A percentile compares a stretch with the other conserved stretches of the same genome.
Evolutionary conservation across 371 early-diverging fungal genomes (phyloP).

Genomic region (Mucor mucedo): DNA sequence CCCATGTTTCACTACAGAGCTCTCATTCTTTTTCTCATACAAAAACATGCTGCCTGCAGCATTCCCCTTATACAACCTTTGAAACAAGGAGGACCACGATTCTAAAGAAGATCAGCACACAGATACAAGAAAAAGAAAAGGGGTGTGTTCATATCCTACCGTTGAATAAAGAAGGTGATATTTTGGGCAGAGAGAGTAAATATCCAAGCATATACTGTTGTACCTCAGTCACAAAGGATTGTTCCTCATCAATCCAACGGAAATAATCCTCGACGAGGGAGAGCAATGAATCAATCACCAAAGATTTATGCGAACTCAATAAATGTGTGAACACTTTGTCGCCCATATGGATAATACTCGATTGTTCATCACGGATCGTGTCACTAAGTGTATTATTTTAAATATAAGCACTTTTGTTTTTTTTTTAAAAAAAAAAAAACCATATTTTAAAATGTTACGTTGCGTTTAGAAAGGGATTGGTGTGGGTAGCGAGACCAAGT

Average conservation of each 20-base stretch:
- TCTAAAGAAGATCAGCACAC: conserved; percentile 16
- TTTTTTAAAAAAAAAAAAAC: not conserved
- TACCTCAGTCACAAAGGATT: conserved; percentile 17
- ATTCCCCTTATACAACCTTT: conserved; percentile 25
- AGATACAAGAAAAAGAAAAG: not conserved
- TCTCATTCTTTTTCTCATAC: conserved; percentile 26
- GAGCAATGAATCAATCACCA: conserved; percentile 22
- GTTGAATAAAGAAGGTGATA: conserved; percentile 27
- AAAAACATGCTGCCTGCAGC: conserved; percentile 36
- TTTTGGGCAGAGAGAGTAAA: conserved; percentile 37
- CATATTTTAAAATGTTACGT: not conserved
- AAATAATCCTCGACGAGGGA: conserved; percentile 27
- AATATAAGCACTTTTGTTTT: not conserved
- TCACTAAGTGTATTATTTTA: not conserved
- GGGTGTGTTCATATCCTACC: conserved; percentile 19
- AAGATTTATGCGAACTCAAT: conserved; percentile 7
- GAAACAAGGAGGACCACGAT: conserved; percentile 39
- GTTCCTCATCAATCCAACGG: conserved; percentile 4
- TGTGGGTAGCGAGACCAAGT: conserved; percentile 21
- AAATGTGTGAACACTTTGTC: conserved; percentile 30
- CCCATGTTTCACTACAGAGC: conserved; percentile 22
- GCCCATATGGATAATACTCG: conserved; percentile 20
- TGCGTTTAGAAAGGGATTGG: conserved; percentile 35
- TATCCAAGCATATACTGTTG: conserved; percentile 34
- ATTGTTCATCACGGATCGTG: conserved; percentile 1